Evolutionary conservation across 106 monocot species (phyloP), one percentile per base, ranked within the genome.

Genomic region (Triglochin maritima): DNA sequence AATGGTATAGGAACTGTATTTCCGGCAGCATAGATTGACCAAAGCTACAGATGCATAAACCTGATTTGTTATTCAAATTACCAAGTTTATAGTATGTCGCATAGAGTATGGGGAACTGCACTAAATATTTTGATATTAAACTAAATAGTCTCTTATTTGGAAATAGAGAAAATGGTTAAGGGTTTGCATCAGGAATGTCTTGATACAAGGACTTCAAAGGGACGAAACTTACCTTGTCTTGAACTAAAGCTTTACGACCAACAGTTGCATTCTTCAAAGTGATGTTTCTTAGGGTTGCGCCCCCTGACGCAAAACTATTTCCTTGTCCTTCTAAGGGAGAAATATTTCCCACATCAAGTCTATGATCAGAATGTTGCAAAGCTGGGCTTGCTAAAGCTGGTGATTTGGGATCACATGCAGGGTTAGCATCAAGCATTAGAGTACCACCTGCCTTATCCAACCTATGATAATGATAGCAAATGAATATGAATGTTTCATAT

Each of bases 1-100:
- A 98, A 88, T 48, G 98, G 98, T 80, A 98, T 92, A 6, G 98
- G 98, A 49, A 98, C 88, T 1, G 88, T 98, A 69, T 89, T 98
- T 7, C 98, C 98, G 60, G 98, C 98, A 65, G 92, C 88, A 78
- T 88, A 98, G 50, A 98, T 92, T 17, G 98, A 91, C 92, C 91
- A 84, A 12, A 98, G 80, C 98, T 98, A 72, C 61, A 81, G 44
- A 63, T 51, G 73, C 57, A 13, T 17, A 56, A 56, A 7, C 17
- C 49, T 52, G 9, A 52, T 52, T 52, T 52, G 52, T 52, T 52
- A 29, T 29, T 29, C 29, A 29, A 29, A 29, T 29, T 29, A 29
- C 29, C 29, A 29, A 29, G 29, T 29, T 29, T 29, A 29, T 29
- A 29, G 29, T 29, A 29, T 29, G 29, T 29, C 0, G 29, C 29